These are phyloP conservation scores for Penicillium argentinense DNA, from an alignment of 495 filamentous ascomycete genomes.

Conservation along the genomic window DNA sequence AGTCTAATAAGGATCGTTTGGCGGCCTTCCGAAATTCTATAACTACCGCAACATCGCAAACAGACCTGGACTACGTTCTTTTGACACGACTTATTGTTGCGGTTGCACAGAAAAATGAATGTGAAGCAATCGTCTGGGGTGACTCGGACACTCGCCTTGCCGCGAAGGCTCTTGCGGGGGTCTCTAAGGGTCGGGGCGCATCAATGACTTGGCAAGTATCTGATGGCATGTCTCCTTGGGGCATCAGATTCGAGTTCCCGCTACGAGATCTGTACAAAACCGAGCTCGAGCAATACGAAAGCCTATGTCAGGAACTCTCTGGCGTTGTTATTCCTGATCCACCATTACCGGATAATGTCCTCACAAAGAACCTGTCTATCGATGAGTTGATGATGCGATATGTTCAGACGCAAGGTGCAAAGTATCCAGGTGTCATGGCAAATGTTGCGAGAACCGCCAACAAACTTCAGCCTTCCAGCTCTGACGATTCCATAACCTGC, in stretches of 20 bases:
- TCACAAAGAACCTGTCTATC: slow-evolving; percentile 70
- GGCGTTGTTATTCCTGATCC: slow-evolving; percentile 46
- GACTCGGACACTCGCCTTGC: slow-evolving; percentile 86
- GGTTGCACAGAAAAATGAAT: slow-evolving; percentile 57
- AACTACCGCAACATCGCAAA: slow-evolving; percentile 67
- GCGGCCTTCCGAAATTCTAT: slow-evolving; percentile 55
- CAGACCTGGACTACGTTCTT: slow-evolving; percentile 70
- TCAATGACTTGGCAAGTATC: slow-evolving; percentile 76
- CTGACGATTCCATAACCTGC: slow-evolving; percentile 24
- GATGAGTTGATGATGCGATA: slow-evolving; percentile 88
- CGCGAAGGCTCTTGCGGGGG: slow-evolving; percentile 79
- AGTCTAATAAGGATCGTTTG: slow-evolving; percentile 46
- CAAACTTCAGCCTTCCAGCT: slow-evolving; percentile 55
- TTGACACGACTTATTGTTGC: slow-evolving; percentile 67
- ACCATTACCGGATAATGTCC: slow-evolving; percentile 47
- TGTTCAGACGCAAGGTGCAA: slow-evolving; percentile 81
- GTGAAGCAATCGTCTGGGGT: slow-evolving; percentile 74
- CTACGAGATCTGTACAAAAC: slow-evolving; percentile 79
- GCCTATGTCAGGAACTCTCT: slow-evolving; percentile 52
- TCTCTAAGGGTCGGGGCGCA: slow-evolving; percentile 86
- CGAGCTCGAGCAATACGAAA: slow-evolving; percentile 67
- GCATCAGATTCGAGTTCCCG: slow-evolving; percentile 63
- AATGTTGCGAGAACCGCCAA: slow-evolving; percentile 89
- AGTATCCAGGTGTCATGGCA: slow-evolving; percentile 87
- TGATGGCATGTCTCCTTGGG: slow-evolving; percentile 67